Conservation (phyloP, 164 flowering plant species). For the Macadamia tetraphylla region DNA sequence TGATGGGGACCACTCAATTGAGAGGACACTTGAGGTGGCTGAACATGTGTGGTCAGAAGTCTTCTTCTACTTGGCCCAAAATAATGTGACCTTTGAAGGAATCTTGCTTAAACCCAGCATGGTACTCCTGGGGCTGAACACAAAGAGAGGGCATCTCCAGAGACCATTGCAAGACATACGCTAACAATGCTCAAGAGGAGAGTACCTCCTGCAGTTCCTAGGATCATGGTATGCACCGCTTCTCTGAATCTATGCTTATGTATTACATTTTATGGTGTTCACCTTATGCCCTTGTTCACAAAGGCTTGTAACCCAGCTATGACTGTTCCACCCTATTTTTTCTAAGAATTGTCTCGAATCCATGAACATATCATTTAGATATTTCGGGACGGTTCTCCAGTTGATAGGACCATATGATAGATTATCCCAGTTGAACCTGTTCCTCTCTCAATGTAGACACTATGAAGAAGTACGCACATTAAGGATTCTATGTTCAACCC, state of each 20-base stretch:
- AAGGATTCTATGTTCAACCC: too few species aligned
- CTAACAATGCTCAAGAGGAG: slow-evolving; percentile 6
- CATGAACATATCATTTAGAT: too few species aligned
- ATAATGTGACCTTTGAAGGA: slow-evolving; percentile 2
- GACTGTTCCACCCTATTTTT: background rate
- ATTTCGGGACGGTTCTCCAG: too few species aligned
- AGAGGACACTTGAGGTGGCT: slow-evolving; percentile 8
- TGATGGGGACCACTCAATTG: slow-evolving; percentile 7
- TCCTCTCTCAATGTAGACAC: too few species aligned
- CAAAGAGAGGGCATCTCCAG: slow-evolving; percentile 10
- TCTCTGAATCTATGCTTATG: background rate
- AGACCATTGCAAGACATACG: slow-evolving; percentile 7
- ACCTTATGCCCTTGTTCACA: background rate
- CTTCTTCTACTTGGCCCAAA: slow-evolving; percentile 5
- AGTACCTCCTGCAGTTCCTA: slow-evolving; percentile 10
- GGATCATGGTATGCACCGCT: slow-evolving; percentile 2
- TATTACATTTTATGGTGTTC: background rate
- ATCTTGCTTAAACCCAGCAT: slow-evolving; percentile 4
- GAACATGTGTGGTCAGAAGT: slow-evolving; percentile 10
- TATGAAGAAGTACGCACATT: too few species aligned
- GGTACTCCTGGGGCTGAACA: slow-evolving; percentile 7
- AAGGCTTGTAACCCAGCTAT: background rate
- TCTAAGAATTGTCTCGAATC: too few species aligned
- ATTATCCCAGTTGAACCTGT: too few species aligned
- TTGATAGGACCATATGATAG: too few species aligned